Base-by-base conservation (phyloP, 2,329 filamentous ascomycete genomes). In the Septoria linicola region DNA sequence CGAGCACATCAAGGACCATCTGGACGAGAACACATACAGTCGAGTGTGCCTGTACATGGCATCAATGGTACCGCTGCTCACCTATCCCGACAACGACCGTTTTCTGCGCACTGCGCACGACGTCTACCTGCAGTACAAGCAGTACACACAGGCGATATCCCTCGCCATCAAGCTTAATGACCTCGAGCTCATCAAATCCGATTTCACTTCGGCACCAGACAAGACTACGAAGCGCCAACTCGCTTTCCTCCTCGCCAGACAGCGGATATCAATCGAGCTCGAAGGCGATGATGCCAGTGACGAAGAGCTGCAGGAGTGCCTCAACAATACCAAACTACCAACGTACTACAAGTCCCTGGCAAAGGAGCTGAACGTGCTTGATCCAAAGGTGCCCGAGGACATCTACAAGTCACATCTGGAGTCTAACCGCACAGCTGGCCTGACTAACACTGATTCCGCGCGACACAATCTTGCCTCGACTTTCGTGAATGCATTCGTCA, bases 331-430 rank as follows among this genome's bases (percentile, higher is more conserved):
- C 14, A 89, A 87, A 65, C 75, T 99, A 51, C 85, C 91, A 1
- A 89, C 95, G 58, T 87, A 97, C 72, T 99, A 96, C 80, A 95
- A 95, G 72, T 83, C 87, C 4, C 77, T 99, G 25, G 95, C 85
- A 51, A 96, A 96, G 73, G 93, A 99, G 70, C 80, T 99, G 47
- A 97, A 99, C 71, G 92, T 99, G 45, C 77, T 97, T 35, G 93
- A 99, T 58, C 93, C 93, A 30, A 97, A 96, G 76, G 88, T 89
- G 36, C 95, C 92, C 0, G 93, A 99, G 68, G 95, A 99, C 65
- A 99, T 99, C 64, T 99, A 99, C 81, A 99, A 99, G 78, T 96
- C 90, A 67, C 93, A 99, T 72, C 81, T 99, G 4, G 93, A 99
- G 73, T 97, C 88, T 74, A 95, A 86, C 64, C 83, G 95, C 55